Base-by-base conservation (phyloP, 1,139 yeast species). In the Suhomyces choctaworum region DNA sequence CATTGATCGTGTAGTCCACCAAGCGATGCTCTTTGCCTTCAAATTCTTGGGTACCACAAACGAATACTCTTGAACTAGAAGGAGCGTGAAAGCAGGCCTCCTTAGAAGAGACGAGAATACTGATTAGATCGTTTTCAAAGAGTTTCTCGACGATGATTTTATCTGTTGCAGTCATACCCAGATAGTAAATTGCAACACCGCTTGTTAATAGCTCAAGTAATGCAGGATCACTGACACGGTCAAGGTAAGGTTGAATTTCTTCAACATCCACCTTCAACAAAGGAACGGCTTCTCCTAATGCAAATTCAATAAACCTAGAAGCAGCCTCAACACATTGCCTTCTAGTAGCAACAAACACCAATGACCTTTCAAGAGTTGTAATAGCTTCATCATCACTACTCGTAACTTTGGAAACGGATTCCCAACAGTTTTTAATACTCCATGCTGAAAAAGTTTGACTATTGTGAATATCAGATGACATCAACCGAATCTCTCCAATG, bases 11-110 rank as follows among this genome's bases (percentile, higher is more conserved):
- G 52, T 88, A 89, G 52, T 83, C 88, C 32, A 80, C 61, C 45
- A 73, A 76, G 19, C 90, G 64, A 48, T 80, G 85, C 45, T 85
- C 96, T 32, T 70, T 74, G 1, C 86, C 92, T 36, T 88, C 95
- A 50, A 70, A 84, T 20, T 63, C 70, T 44, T 78, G 82, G 0
- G 97, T 88, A 5, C 95, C 89, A 46, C 82, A 57, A 7, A 90
- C 67, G 15, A 84, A 58, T 3, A 85, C 84, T 33, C 69, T 58
- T 29, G 67, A 63, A 0, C 86, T 78, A 1, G 54, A 27, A 0
- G 90, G 89, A 11, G 74, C 62, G 44, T 62, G 66, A 29, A 58
- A 48, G 20, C 80, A 68, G 3, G 79, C 69, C 1, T 81, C 88
- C 33, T 70, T 72, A 0, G 89, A 65, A 0, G 81, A 79, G 11